Base-by-base conservation (phyloP, 2,329 filamentous ascomycete genomes). In the Emmonsia crescens region DNA sequence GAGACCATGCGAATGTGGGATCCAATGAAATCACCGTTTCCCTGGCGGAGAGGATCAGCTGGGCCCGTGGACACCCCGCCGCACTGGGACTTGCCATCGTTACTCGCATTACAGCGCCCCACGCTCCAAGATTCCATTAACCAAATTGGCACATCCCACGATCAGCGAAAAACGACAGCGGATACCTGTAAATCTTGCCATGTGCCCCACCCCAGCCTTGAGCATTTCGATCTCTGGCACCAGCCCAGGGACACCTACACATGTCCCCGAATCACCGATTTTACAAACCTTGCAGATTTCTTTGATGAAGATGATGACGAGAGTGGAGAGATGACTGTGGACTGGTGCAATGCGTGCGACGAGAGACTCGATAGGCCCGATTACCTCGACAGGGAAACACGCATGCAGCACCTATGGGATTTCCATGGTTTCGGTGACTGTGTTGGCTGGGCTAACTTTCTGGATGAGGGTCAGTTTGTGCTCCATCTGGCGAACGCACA, bases 1-100 rank as follows among this genome's bases (percentile, higher is more conserved):
- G 12, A 49, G 19, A 52, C 57, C 31, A 60, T 60, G 57, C 29
- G 44, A 12, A 29, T 60, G 33, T 60, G 57, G 57, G 57, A 60
- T 38, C 57, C 57, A 2, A 42, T 60, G 24, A 60, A 49, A 46
- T 52, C 57, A 16, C 57, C 57, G 14, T 60, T 51, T 31, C 57
- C 57, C 3, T 60, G 57, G 57, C 38, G 10, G 8, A 44, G 31
- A 14, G 56, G 40, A 2, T 44, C 56, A 31, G 38, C 56, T 3
- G 8, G 27, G 2, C 40, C 56, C 19, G 40, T 46, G 8, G 27
- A 57, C 5, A 24, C 16, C 29, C 56, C 40, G 19, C 21, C 40
- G 24, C 29, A 44, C 27, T 57, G 56, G 56, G 56, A 57, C 19
- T 10, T 46, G 24, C 27, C 16, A 2, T 57, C 56, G 8, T 29